These are phyloP conservation scores for Sporothrix pseudoabietina DNA, from an alignment of 2,329 filamentous ascomycete genomes.

Conservation along the genomic window DNA sequence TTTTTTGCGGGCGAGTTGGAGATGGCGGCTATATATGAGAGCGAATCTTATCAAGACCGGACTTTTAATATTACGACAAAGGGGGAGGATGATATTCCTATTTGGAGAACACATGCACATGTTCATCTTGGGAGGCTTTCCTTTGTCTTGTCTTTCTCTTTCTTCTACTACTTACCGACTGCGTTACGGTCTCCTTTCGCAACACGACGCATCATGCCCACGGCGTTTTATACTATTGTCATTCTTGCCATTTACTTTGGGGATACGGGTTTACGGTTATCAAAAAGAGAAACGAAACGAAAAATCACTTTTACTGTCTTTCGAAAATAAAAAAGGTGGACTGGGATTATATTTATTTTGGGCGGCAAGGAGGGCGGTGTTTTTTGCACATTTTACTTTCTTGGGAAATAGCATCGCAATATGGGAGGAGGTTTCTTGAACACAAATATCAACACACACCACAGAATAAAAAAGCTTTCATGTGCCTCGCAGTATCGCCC, in stretches of 20 bases:
- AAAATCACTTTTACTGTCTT: not conserved
- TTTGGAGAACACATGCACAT: not conserved
- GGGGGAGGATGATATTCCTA: not conserved
- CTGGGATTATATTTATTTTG: not conserved
- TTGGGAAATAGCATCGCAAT: not conserved
- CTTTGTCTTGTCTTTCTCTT: not conserved
- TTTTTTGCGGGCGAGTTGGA: not conserved
- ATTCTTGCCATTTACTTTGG: not conserved
- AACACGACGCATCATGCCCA: conserved; percentile 11
- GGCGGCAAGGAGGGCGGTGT: conserved; percentile 10
- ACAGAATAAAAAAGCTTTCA: not conserved
- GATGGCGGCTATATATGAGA: not conserved
- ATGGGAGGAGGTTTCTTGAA: not conserved
- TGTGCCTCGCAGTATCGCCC: not conserved
- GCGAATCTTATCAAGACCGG: not conserved
- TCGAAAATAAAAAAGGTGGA: not conserved
- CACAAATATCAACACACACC: not conserved
- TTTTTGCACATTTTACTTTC: not conserved
- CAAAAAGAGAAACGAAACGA: not conserved
- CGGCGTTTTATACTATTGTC: conserved; percentile 2
- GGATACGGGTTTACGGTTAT: conserved; percentile 9
- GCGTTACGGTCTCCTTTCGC: conserved; percentile 1
- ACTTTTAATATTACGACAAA: not conserved
- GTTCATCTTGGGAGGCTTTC: not conserved
- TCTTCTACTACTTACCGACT: not conserved